Evolutionary conservation across 192 early-diverging fungal genomes (phyloP), one percentile per base, ranked within the genome.

Genomic region (Coemansia sp.): DNA sequence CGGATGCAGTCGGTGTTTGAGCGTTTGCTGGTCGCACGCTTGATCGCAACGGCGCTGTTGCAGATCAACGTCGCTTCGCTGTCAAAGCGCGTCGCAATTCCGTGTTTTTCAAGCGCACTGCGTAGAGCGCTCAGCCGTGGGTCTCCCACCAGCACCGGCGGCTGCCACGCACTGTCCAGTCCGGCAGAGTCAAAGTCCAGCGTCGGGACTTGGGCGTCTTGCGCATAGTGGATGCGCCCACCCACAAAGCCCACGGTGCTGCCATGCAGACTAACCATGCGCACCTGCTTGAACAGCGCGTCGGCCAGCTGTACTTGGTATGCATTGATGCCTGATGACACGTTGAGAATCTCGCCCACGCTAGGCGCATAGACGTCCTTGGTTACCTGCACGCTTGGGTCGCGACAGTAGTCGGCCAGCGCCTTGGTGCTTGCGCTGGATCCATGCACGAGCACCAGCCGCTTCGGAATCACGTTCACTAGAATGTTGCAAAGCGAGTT

Each of bases 261-360:
- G 10, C 65, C 69, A 21, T 58, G 65, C 22, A 93, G 88, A 62
- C 84, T 84, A n/a, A 90, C 81, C 66, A 94, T 84, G 35, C 74
- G 84, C 14, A 88, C 55, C 27, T 69, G 67, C 56, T 65, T 70
- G 45, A 95, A 87, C 6, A 98, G 84, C 45, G 92, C 88, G 79
- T 98, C 95, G 3, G 96, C 93, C 32, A 98, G 75, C 66, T 88
- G 87, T 45, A 95, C 87, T 62, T 89, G 86, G 73, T 93, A 94
- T 38, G 93, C 87, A 60, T 96, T 94, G 59, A 89, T 87, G 2
- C 93, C 92, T 6, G 93, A 87, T 1, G 93, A 93, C 8, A 97
- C 91, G 71, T 94, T 94, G 49, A 97, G 83, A 11, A 87, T 86
- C 76, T 97, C 94, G 57, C 90, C 88, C 22, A 93, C 72, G 7